Evolutionary conservation across 371 early-diverging fungal genomes (phyloP), one percentile per base, ranked within the genome.

Genomic region (Capillidium rhysosporum): DNA sequence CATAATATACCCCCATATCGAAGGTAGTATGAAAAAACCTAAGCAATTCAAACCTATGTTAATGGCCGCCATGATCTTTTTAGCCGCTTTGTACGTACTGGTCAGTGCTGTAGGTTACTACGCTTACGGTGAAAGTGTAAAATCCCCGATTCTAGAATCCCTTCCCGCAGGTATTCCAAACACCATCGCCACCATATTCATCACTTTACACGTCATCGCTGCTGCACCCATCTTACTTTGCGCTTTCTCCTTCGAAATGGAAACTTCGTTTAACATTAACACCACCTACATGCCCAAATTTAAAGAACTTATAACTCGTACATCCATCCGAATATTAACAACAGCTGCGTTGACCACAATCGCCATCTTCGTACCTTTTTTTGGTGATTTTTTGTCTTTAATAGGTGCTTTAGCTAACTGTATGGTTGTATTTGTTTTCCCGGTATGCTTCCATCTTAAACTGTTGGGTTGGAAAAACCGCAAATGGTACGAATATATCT

Each of bases 71-170:
- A 71, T 85, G 46, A 64, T 63, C n/a, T 76, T 84, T 26, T 81
- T 89, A 59, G 73, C 81, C 4, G 56, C 63, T 28, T 71, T 92
- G 63, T 89, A 92, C 61, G 55, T 83, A 30, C 54, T 78, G 38
- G 79, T 82, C 20, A 89, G 85, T 43, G 68, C 73, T 34, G 71
- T 81, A 30, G 89, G 87, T n/a, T 91, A 91, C 61, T 72, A 73
- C 41, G 70, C 84, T 21, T 91, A 85, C 61, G 92, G 90, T 43
- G 60, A 66, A 45, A 20, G 44, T 7, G 76, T 79, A 24, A 40
- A 58, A 26, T 78, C 75, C 2, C 89, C 90, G 20, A 76, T 89
- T 44, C 69, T 84, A 44, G 61, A 67, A 52, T 80, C 69, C 56
- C 65, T 90, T 24, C 84, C 85, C 18, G 40, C 64, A 0, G 85